Conservation (phyloP, 1,284 basidiomycete genomes). For the Cystobasidium sp. region DNA sequence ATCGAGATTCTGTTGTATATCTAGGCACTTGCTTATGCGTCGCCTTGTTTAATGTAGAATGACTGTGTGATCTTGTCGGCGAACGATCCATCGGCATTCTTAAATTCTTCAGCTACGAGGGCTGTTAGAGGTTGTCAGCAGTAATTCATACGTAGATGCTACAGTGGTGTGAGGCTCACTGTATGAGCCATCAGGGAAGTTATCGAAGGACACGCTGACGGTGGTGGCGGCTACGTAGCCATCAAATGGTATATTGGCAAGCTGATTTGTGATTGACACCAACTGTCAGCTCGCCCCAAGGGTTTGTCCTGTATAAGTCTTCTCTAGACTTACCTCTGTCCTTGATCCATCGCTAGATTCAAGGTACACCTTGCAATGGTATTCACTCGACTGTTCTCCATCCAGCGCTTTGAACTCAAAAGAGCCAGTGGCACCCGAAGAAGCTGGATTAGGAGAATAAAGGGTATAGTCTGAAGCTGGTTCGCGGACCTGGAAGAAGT, state of each 20-base stretch:
- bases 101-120: slow-evolving; percentile 21
- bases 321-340: no score
- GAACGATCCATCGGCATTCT: slow-evolving; percentile 7
- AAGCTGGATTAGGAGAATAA: slow-evolving; percentile 5
- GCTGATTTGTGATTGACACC: background rate
- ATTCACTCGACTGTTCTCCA: slow-evolving; percentile 32
- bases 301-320: no score
- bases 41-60: slow-evolving; percentile 12
- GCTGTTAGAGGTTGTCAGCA: background rate
- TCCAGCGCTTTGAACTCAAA: slow-evolving; percentile 28
- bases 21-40: background rate
- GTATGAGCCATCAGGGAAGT: slow-evolving; percentile 28
- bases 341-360: background rate
- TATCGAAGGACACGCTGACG: background rate
- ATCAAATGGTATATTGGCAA: slow-evolving; percentile 32
- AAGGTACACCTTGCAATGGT: slow-evolving; percentile 21
- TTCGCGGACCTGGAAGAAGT: slow-evolving; percentile 9
- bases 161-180: background rate
- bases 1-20: background rate
- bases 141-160: background rate
- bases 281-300: no score
- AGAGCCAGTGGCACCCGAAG: background rate
- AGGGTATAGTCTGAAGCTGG: slow-evolving; percentile 13
- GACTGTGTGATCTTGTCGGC: slow-evolving; percentile 12
- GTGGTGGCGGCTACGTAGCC: slow-evolving; percentile 16